Evolutionary conservation across 768 basidiomycete species (phyloP).

Genomic region (Leccinum barrowsii): DNA sequence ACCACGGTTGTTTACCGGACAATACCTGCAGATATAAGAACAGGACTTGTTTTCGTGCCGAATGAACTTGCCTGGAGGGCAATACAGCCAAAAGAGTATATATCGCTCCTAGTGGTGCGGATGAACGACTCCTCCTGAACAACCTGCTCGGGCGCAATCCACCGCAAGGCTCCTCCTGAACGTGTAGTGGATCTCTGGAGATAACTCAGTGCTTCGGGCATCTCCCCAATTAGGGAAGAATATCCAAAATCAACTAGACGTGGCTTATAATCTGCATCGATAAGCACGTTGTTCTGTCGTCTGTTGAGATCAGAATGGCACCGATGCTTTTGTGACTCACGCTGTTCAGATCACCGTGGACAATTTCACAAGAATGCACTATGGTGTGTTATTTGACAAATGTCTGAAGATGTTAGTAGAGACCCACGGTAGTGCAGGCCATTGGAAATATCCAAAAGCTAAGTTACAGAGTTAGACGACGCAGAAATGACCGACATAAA

Average conservation of each 20-base stretch:
- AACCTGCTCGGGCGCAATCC: neutral
- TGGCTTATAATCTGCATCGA: neutral
- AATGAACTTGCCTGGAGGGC: neutral
- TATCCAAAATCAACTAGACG: neutral
- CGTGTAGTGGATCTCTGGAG: neutral
- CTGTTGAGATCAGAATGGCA: neutral
- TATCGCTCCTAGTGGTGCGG: neutral
- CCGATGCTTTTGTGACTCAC: neutral
- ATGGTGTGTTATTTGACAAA: neutral
- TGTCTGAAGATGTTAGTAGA: neutral
- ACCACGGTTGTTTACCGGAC: neutral
- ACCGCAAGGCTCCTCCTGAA: neutral
- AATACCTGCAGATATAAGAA: neutral
- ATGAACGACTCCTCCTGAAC: neutral
- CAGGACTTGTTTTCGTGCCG: neutral
- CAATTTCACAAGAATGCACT: neutral
- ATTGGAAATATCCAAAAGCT: neutral
- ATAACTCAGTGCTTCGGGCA: neutral
- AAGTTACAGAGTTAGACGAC: neutral
- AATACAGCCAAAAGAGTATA: neutral
- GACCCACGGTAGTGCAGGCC: neutral
- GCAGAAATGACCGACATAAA: neutral
- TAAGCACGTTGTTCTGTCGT: conserved; percentile 1
- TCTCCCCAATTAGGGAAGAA: neutral
- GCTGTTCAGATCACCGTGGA: conserved; percentile 1